A percentile compares a stretch with the other conserved stretches of the same genome.
These are phyloP conservation scores for Lomentospora prolificans DNA, from an alignment of 2,329 filamentous ascomycete genomes.

Conservation along the genomic window DNA sequence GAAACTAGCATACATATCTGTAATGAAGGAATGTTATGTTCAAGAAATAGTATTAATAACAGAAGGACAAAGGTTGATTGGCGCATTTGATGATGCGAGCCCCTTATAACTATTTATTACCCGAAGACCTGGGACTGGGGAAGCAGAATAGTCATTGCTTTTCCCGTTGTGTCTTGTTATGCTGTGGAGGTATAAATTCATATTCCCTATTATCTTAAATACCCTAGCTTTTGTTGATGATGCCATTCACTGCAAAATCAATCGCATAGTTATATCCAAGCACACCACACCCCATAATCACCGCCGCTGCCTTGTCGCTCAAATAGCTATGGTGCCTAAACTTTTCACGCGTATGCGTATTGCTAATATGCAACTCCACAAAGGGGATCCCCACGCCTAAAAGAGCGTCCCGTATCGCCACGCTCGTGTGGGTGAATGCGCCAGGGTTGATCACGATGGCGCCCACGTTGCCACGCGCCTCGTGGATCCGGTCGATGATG, in stretches of 20 bases:
- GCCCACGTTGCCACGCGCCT: conserved; percentile 46
- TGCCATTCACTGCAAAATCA: conserved; percentile 29
- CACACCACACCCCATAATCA: conserved; percentile 59
- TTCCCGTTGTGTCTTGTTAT: too few relatives aligned
- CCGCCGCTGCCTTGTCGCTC: conserved; percentile 64
- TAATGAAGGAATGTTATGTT: too few relatives aligned
- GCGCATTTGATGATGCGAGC: too few relatives aligned
- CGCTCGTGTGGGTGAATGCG: conserved; percentile 65
- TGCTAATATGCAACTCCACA: conserved; percentile 67
- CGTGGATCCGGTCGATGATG: conserved; percentile 64
- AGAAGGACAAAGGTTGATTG: too few relatives aligned
- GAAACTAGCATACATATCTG: too few relatives aligned
- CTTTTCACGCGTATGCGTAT: conserved; percentile 60
- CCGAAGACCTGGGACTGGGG: too few relatives aligned
- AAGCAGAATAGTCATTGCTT: too few relatives aligned
- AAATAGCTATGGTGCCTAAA: conserved; percentile 64
- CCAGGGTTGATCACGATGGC: conserved; percentile 69
- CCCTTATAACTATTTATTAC: too few relatives aligned
- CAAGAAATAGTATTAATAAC: too few relatives aligned
- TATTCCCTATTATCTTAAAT: background rate
- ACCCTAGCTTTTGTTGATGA: background rate
- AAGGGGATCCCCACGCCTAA: conserved; percentile 61
- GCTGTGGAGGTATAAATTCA: too few relatives aligned
- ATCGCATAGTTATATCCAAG: conserved; percentile 53
- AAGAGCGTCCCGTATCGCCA: conserved; percentile 66